Conservation (phyloP, 208 protist genomes). For the Strigomonas galati region DNA sequence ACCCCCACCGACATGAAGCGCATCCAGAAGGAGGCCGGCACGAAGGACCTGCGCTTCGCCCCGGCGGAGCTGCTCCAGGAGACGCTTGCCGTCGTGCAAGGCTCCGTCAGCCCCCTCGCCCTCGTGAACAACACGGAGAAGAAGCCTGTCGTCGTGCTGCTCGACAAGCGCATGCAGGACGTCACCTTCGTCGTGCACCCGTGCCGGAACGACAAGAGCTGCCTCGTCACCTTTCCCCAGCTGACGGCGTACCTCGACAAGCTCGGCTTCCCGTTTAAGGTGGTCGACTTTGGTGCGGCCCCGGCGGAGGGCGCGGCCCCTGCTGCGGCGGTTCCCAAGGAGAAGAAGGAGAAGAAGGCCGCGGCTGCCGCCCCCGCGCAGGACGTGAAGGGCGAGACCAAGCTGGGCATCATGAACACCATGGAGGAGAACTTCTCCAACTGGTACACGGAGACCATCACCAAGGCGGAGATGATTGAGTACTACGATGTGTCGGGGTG, state of each 20-base stretch:
- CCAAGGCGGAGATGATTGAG: constrained; percentile 98
- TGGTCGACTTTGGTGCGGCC: constrained; percentile 64
- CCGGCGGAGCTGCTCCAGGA: constrained; percentile 57
- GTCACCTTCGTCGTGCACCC: constrained; percentile 67
- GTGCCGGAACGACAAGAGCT: constrained; percentile 84
- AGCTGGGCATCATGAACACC: constrained; percentile 85
- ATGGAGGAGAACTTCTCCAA: constrained; percentile 93
- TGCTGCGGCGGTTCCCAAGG: constrained; percentile 17
- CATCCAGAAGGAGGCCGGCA: constrained; percentile 58
- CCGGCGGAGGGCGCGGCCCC: constrained; percentile 13
- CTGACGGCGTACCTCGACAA: constrained; percentile 61
- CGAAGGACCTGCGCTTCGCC: constrained; percentile 84
- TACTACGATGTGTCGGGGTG: constrained; percentile 99
- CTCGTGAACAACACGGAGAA: constrained; percentile 77
- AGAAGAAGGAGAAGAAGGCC: constrained; percentile 33
- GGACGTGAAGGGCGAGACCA: constrained; percentile 42
- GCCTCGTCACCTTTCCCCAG: constrained; percentile 57
- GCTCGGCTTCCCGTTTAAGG: constrained; percentile 53
- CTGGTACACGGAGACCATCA: constrained; percentile 98
- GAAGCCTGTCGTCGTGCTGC: constrained; percentile 58
- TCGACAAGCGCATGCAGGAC: constrained; percentile 63
- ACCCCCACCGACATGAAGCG: constrained; percentile 79
- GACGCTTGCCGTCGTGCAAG: constrained; percentile 68
- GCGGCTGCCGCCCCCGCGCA: constrained; percentile 13
- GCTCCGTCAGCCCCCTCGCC: constrained; percentile 80